Evolutionary conservation across 805 yeast species (phyloP), one percentile per base, ranked within the genome.

Genomic region (Tetrapisispora phaffii): DNA sequence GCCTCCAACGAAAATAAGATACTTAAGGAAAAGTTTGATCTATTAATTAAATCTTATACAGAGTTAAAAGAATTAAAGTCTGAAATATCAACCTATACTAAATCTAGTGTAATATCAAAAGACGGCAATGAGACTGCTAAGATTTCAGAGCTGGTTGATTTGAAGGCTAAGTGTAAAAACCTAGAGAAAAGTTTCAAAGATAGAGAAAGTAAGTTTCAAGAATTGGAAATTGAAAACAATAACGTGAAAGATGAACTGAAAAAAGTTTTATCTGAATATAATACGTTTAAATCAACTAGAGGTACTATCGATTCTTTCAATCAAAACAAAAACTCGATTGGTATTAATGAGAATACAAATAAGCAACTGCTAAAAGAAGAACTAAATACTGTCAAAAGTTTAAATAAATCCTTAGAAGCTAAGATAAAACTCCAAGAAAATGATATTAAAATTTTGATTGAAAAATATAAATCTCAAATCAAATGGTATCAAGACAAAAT

Each of bases 401-500:
- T 17, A 15, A 33, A 40, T 7, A 33, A n/a, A 7, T 2, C 10
- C n/a, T 32, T 40, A 9, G 17, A 22, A 10, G 22, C n/a, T 1
- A 32, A 24, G 12, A 6, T 40, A 17, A 13, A 32, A 28, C 4
- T 28, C 2, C 23, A 13, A 12, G 36, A 35, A 21, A 8, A 29
- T 16, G 26, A 28, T 21, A 16, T 35, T 1, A 34, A 72, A 46
- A 69, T 74, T 10, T 56, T 42, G 20, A 47, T 48, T 21, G 24
- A 44, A 7, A 37, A 50, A 5, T 67, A 74, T 3, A 82, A 76
- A 39, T 56, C 72, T 28, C 77, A 79, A 39, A 67, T 76, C 34
- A 73, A 68, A 42, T 74, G 78, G 37, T 70, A 71, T 62, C 74
- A 83, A 68, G 77, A 74, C 41, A 80, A 79, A 57, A 73, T 82